Base-by-base conservation (phyloP, 2,329 filamentous ascomycete genomes). In the Echinosphaeria canescens region DNA sequence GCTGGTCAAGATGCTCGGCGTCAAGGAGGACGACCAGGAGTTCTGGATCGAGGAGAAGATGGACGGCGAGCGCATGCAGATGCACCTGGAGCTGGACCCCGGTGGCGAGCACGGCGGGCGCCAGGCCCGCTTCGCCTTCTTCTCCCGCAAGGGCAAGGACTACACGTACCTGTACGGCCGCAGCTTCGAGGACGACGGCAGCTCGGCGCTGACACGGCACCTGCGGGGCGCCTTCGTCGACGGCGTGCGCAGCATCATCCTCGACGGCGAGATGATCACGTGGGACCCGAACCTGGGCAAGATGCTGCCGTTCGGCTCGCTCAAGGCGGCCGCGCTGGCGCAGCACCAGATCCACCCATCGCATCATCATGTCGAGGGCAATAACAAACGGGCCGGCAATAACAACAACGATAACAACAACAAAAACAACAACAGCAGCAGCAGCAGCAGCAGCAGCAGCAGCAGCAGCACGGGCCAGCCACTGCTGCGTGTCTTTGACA, bases 31-130 rank as follows among this genome's bases (percentile, higher is more conserved):
- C 0, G 72, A 90, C 27, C 56, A 62, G 1, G 68, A 75, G 7
- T 98, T 90, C 42, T 95, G 84, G 82, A 88, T 95, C 25, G 88
- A 98, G 46, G 88, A 98, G 50, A 98, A 98, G 48, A 56, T 98
- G 7, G 88, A 98, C 37, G 88, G 88, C 2, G 88, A 98, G 49
- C 68, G 88, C 15, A 93, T 98, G 74, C 88, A 98, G 46, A 61
- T 98, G 43, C 88, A 98, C 46, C 84, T 95, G 75, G 49, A 66
- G 10, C 59, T 75, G 30, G 80, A 93, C 36, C 53, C 68, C 4
- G 49, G 47, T 1, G 52, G 69, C 1, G 61, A 67, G 0, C 81
- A 82, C 1, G 79, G 80, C 0, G 69, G 59, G 29, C 58, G 56
- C 13, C n/a, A n/a, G n/a, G 17, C 17, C 17, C 6, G 17, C 7